phyloP scores from a whole-genome alignment of 176 grass and related monocot species.

The Aechmea fasciata region DNA sequence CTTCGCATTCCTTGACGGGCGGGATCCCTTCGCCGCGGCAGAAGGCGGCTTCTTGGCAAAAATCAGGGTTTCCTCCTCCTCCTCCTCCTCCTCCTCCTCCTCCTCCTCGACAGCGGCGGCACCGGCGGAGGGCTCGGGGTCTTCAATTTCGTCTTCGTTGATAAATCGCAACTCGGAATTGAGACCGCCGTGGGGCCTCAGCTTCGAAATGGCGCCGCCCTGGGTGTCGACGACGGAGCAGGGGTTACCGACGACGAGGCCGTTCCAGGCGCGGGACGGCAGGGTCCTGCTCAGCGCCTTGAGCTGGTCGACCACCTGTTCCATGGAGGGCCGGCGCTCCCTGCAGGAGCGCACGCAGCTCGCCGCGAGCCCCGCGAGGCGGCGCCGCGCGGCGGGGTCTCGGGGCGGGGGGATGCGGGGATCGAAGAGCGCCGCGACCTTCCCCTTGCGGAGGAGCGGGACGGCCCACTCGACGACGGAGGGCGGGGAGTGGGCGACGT shows the following conservation, averaged over 20 bases:
- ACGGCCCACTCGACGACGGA: conserved; percentile 97
- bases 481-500: conserved; percentile 86
- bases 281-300: conserved; percentile 46
- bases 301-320: conserved; percentile 65
- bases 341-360: conserved; percentile 77
- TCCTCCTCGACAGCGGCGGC: conserved; percentile 23
- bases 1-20: conserved; percentile 34
- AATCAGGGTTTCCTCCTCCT: not conserved
- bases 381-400: conserved; percentile 36
- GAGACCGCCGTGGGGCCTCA: conserved; percentile 12
- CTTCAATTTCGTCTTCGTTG: conserved; percentile 35
- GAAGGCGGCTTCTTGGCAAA: too few relatives aligned
- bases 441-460: conserved; percentile 68
- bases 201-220: conserved; percentile 39
- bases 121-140: not conserved
- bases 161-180: conserved; percentile 40
- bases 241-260: conserved; percentile 65
- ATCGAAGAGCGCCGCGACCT: conserved; percentile 59
- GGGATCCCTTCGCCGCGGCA: conserved; percentile 24
- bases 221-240: conserved; percentile 84
- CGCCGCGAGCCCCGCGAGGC: conserved; percentile 63
- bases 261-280: conserved; percentile 65
- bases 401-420: conserved; percentile 57
- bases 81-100: conserved; percentile 36
- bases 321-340: conserved; percentile 73